phyloP scores from a whole-genome alignment of 1,139 yeast species.

The Taiozyma sp. region DNA sequence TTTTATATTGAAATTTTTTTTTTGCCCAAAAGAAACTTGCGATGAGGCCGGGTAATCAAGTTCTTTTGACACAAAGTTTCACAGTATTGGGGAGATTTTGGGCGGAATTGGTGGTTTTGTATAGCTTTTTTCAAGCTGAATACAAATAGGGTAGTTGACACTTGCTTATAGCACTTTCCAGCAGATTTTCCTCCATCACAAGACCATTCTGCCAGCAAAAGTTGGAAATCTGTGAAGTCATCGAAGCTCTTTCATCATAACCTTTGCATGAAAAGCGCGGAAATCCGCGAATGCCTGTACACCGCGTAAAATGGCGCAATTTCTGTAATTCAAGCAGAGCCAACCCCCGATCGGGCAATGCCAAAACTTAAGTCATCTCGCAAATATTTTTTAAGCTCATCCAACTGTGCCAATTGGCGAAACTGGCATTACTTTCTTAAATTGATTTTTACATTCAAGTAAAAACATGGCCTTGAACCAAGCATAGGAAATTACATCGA shows the following conservation, averaged over 20 bases:
- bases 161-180: not conserved
- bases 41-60: not conserved
- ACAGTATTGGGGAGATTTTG: not conserved
- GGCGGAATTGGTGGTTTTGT: not conserved
- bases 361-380: not conserved
- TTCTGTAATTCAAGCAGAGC: not conserved
- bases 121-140: not conserved
- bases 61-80: not conserved
- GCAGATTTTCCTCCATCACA: not conserved
- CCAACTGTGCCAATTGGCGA: not conserved
- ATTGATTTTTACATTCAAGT: not conserved
- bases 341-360: not conserved
- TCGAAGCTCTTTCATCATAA: slow-evolving; percentile 5
- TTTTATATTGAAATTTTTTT: slow-evolving; percentile 3
- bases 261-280: slow-evolving; percentile 5
- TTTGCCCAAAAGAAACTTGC: slow-evolving; percentile 7
- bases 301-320: not conserved
- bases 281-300: not conserved
- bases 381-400: not conserved
- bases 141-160: not conserved
- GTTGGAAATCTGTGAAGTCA: not conserved
- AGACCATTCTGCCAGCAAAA: not conserved
- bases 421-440: not conserved
- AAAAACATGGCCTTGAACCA: too few species aligned
- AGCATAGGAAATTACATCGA: not conserved